phyloP scores from a whole-genome alignment of 148 eudicot species.

The Silene conica region DNA sequence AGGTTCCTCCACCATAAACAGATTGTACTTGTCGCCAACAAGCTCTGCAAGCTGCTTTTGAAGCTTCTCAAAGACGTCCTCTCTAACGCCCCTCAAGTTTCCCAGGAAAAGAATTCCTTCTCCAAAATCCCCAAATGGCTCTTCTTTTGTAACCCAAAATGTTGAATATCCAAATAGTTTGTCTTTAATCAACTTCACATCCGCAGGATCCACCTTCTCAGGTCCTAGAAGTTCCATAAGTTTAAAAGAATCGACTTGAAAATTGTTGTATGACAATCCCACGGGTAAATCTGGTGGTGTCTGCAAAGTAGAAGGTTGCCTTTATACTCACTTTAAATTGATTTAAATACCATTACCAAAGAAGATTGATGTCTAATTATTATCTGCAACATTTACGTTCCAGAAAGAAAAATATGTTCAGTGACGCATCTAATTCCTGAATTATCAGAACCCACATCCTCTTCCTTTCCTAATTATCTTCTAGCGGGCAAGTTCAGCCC shows the following conservation, averaged over 20 bases:
- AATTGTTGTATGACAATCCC: conserved; percentile 63
- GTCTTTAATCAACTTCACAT: conserved; percentile 82
- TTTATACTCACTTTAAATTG: neutral
- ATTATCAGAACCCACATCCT: no score
- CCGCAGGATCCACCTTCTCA: conserved; percentile 90
- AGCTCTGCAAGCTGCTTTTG: conserved; percentile 74
- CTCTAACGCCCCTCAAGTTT: conserved; percentile 85
- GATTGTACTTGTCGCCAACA: conserved; percentile 86
- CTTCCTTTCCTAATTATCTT: no score
- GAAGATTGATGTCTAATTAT: neutral
- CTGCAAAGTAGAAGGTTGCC: conserved; percentile 37
- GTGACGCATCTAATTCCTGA: no score
- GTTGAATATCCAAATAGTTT: conserved; percentile 95
- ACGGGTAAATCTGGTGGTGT: conserved; percentile 49
- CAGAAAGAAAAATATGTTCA: no score
- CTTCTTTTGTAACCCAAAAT: conserved; percentile 97
- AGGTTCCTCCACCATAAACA: conserved; percentile 98
- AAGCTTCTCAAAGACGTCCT: conserved; percentile 80
- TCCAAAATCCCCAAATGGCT: conserved; percentile 94
- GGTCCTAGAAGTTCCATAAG: conserved; percentile 98
- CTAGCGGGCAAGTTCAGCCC: no score
- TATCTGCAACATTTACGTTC: neutral
- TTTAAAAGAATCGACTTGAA: conserved; percentile 91
- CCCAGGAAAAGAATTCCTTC: conserved; percentile 97
- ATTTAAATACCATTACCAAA: neutral